Evolutionary conservation across 108 stramenopile species (phyloP), one percentile per base, ranked within the genome.

Genomic region (Thalassiosira profunda): DNA sequence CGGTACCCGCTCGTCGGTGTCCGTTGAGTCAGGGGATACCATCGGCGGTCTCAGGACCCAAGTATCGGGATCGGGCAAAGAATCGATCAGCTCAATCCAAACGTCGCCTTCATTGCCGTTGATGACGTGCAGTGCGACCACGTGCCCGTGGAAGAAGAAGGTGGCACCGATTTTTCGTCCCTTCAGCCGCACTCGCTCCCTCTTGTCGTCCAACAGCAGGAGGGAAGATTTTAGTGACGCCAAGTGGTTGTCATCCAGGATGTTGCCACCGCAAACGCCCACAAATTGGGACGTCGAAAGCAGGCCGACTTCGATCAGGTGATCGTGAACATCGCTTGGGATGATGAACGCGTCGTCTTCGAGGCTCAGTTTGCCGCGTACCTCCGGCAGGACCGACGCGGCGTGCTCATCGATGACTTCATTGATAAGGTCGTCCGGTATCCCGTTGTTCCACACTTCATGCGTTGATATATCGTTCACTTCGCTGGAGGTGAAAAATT

Each of bases 141-240:
- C 88, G 34, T 90, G 88, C 41, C 84, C 88, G 18, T 85, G 84
- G 55, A 86, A 90, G 51, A 86, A 90, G 26, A 90, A 55, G 20
- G 84, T 80, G 11, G 79, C 81, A 15, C 82, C 88, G 24, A 82
- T 49, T 40, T 74, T 79, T 25, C 45, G 40, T 11, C 52, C 38
- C 28, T 48, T 52, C 47, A 70, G 23, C 8, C 42, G 24, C 35
- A 58, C 47, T 3, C 49, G 29, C 20, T 59, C 56, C 29, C 56
- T 52, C 36, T 52, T 48, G 44, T 68, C 51, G 15, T 30, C 23
- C 33, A 35, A 28, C 1, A 66, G 25, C 31, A 63, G 37, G 5
- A 83, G 55, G 24, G 46, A 30, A 15, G 54, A 45, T 49, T 76
- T 59, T 29, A 87, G 68, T 30, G 43, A 30, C 18, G 48, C 26